A percentile compares a stretch with the other conserved stretches of the same genome.
Evolutionary conservation across 345 rosid genomes (phyloP).

Genomic region (Eucalyptus cloeziana): DNA sequence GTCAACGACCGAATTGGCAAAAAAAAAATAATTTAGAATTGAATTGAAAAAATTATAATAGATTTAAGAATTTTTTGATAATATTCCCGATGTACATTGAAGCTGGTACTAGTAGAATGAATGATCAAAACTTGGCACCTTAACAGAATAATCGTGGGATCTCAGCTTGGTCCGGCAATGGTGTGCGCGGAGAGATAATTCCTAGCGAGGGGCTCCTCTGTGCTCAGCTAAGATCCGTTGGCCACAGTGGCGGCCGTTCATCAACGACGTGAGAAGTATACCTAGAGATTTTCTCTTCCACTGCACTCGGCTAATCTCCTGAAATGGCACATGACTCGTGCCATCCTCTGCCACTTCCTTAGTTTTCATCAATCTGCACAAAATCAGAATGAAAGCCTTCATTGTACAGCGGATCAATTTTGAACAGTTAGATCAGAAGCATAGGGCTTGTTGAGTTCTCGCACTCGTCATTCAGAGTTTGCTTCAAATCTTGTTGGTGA

Average conservation of each 20-base stretch:
- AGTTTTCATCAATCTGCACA: neutral
- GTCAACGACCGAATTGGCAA: accelerated
- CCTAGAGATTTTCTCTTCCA: too few species aligned
- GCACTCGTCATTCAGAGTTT: neutral
- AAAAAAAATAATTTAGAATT: accelerated
- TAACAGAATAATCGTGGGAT: neutral
- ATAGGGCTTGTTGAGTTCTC: neutral
- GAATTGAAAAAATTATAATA: too few species aligned
- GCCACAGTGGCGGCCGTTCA: neutral
- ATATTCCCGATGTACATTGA: neutral
- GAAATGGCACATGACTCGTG: neutral
- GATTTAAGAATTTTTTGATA: accelerated
- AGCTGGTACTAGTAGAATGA: neutral
- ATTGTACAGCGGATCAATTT: neutral
- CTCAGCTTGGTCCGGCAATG: neutral
- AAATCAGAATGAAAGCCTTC: neutral
- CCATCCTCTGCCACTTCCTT: neutral
- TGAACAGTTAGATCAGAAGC: neutral
- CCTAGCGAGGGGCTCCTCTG: neutral
- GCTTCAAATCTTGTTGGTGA: neutral
- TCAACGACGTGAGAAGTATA: neutral
- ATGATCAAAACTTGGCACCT: neutral
- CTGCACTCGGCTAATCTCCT: too few species aligned
- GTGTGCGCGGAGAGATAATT: neutral
- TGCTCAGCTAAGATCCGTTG: neutral